phyloP scores from a whole-genome alignment of 23 red algal genomes.

The Chondrus crispus region DNA sequence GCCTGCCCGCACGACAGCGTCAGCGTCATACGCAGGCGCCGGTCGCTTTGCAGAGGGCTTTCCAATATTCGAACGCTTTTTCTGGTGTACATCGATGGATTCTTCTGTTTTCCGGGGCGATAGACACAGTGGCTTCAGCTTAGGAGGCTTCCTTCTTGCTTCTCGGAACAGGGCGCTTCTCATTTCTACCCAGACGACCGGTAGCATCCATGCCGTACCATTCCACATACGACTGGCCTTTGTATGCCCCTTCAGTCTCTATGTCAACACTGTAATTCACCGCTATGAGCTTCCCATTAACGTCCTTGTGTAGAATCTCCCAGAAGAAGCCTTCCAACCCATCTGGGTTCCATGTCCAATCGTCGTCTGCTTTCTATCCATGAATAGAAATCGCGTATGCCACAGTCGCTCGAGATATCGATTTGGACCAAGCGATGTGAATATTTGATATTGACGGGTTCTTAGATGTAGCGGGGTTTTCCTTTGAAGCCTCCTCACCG shows the following conservation, averaged over 20 bases:
- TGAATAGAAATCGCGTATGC: neutral
- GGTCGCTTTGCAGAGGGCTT: too few species aligned
- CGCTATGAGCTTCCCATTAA: conserved; percentile 15
- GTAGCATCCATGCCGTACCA: conserved; percentile 18
- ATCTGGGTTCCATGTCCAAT: neutral
- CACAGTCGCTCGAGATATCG: too few species aligned
- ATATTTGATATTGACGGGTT: conserved; percentile 19
- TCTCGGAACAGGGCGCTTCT: neutral
- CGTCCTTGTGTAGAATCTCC: neutral
- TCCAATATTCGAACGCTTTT: too few species aligned
- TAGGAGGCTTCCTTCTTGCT: neutral
- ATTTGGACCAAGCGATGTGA: neutral
- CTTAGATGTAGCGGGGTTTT: neutral
- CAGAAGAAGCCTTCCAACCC: conserved; percentile 28
- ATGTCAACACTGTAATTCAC: conserved; percentile 58
- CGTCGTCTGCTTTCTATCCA: too few species aligned
- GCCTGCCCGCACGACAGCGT: conserved; percentile 71
- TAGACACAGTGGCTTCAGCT: too few species aligned
- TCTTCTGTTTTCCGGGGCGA: too few species aligned
- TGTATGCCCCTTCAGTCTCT: conserved; percentile 52
- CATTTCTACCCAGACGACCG: neutral
- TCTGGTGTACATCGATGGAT: too few species aligned
- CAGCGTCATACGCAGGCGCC: conserved; percentile 29
- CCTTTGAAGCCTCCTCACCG: neutral
- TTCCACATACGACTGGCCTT: conserved; percentile 29